Evolutionary conservation across 78 protist genomes (phyloP).

Genomic region (Cavenderia fasciculata): DNA sequence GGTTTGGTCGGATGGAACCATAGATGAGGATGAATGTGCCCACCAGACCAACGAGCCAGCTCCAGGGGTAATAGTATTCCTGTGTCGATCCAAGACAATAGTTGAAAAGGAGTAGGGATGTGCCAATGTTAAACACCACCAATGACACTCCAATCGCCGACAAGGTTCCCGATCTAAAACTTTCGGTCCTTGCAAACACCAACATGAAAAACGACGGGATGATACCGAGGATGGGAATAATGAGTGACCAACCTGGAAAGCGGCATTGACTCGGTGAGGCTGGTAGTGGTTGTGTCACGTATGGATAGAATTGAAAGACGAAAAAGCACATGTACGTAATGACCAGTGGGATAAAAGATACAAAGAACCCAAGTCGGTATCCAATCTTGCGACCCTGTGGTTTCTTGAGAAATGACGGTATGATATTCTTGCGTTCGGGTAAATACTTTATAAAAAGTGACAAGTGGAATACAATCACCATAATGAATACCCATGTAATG

Average conservation of each 20-base stretch:
- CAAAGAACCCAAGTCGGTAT: slow-evolving; percentile 1
- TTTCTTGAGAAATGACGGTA: background rate
- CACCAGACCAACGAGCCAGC: slow-evolving; percentile 19
- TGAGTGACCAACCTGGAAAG: slow-evolving; percentile 30
- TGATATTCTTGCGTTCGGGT: background rate
- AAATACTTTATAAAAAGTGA: slow-evolving; percentile 41
- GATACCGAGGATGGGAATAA: slow-evolving; percentile 14
- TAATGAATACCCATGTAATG: slow-evolving; percentile 2
- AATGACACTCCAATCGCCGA: slow-evolving; percentile 44
- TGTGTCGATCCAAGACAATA: slow-evolving; percentile 51
- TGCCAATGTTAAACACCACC: slow-evolving; percentile 9
- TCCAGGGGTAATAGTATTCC: slow-evolving; percentile 4
- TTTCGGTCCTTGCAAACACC: slow-evolving; percentile 10
- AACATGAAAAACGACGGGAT: background rate
- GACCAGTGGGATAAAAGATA: background rate
- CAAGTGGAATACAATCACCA: slow-evolving; percentile 34
- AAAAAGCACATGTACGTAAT: slow-evolving; percentile 26
- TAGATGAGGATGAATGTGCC: slow-evolving; percentile 42
- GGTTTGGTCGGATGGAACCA: slow-evolving; percentile 24
- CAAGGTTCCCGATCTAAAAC: slow-evolving; percentile 37
- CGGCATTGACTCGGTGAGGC: background rate
- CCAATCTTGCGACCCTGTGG: slow-evolving; percentile 22
- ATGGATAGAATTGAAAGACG: slow-evolving; percentile 17
- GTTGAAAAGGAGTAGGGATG: slow-evolving; percentile 17
- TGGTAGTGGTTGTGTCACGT: slow-evolving; percentile 8